A percentile compares a stretch with the other conserved stretches of the same genome.
phyloP scores from a whole-genome alignment of 2,329 filamentous ascomycete species.

The Penicillium sp. region DNA sequence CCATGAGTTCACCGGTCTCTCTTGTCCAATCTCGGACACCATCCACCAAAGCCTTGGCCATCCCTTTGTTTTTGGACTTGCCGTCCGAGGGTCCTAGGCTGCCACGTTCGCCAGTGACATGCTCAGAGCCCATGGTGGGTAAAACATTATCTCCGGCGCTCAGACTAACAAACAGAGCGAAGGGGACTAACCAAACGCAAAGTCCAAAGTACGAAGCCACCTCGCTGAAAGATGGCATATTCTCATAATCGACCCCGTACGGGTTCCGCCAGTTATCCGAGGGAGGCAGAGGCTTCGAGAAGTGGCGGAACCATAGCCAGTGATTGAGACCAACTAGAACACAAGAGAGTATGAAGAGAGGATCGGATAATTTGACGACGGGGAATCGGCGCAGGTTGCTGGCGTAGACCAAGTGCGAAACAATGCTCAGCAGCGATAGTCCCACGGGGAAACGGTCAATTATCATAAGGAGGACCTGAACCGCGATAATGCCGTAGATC shows the following conservation, averaged over 20 bases:
- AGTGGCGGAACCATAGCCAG: constrained; percentile 93
- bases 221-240: constrained; percentile 79
- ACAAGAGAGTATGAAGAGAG: constrained; percentile 79
- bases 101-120: constrained; percentile 53
- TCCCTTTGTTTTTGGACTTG: constrained; percentile 52
- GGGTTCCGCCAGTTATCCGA: constrained; percentile 36
- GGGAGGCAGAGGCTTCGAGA: constrained; percentile 61
- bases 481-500: constrained; percentile 74
- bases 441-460: constrained; percentile 81
- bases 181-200: constrained; percentile 94
- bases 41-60: constrained; percentile 62
- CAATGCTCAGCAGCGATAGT: constrained; percentile 69
- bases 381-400: constrained; percentile 76
- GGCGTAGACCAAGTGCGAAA: constrained; percentile 78
- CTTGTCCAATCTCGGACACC: constrained; percentile 57
- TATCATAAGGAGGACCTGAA: constrained; percentile 71
- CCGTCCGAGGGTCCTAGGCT: constrained; percentile 31
- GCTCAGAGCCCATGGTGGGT: constrained; percentile 82
- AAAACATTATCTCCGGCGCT: constrained; percentile 93
- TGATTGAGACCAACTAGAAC: constrained; percentile 84
- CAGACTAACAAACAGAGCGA: constrained; percentile 88
- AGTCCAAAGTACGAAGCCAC: constrained; percentile 95
- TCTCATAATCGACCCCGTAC: constrained; percentile 43
- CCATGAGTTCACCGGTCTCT: constrained; percentile 61
- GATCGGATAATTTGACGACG: constrained; percentile 80